Conservation (phyloP, 225 moss, liverwort and hornwort species). For the Bryoerythrophyllum caledonicum region DNA sequence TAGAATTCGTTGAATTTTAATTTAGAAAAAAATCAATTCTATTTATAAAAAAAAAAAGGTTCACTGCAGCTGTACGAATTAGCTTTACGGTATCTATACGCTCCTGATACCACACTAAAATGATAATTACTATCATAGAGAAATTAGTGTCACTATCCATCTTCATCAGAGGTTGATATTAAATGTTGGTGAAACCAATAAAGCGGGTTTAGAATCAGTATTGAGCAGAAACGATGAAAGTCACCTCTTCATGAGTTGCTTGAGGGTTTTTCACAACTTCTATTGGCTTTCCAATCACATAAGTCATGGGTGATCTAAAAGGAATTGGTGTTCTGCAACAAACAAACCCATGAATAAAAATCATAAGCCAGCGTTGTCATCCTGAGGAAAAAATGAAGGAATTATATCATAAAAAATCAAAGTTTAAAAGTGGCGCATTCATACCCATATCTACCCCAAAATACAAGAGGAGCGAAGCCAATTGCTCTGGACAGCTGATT, state of each 20-base stretch:
- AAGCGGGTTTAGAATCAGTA: too few species aligned
- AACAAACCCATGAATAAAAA: neutral
- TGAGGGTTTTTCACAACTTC: conserved; percentile 53
- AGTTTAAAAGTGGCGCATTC: neutral
- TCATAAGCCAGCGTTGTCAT: neutral
- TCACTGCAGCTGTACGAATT: neutral
- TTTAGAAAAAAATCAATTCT: too few species aligned
- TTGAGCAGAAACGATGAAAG: neutral
- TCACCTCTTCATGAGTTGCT: conserved; percentile 70
- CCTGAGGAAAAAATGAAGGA: neutral
- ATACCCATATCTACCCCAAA: conserved; percentile 92
- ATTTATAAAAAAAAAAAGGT: too few species aligned
- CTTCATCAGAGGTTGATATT: too few species aligned
- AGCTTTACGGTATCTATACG: neutral
- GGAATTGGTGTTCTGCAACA: conserved; percentile 71
- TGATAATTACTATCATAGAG: too few species aligned
- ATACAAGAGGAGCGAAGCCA: conserved; percentile 89
- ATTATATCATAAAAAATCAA: neutral
- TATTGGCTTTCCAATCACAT: conserved; percentile 82
- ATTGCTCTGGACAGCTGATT: conserved; percentile 63
- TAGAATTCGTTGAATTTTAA: too few species aligned
- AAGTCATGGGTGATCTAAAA: conserved; percentile 70
- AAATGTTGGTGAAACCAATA: too few species aligned
- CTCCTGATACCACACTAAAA: neutral
- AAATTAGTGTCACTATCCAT: too few species aligned